Evolutionary conservation across 306 rosid genomes (phyloP).

Genomic region (Gillenia trifoliata): DNA sequence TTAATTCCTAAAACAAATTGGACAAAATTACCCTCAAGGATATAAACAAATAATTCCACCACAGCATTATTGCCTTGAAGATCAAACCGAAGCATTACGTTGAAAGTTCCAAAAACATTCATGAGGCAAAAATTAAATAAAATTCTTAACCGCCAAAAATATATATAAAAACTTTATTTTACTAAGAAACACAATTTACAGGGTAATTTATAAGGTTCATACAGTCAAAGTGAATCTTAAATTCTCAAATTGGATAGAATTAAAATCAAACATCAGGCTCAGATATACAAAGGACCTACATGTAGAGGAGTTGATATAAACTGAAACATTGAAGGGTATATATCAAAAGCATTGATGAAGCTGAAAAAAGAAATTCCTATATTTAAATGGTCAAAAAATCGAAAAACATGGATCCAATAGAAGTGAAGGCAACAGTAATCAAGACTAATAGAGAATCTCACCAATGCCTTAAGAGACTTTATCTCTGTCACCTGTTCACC

Average conservation of each 20-base stretch:
- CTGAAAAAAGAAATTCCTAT: background rate
- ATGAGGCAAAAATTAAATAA: background rate
- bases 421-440: conserved; percentile 10
- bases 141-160: background rate
- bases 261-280: background rate
- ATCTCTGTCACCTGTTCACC: conserved; percentile 64
- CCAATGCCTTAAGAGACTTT: conserved; percentile 67
- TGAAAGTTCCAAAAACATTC: background rate
- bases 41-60: background rate
- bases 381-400: background rate
- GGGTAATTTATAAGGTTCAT: background rate
- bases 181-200: background rate
- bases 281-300: background rate
- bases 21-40: background rate
- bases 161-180: background rate
- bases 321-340: background rate
- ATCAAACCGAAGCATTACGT: background rate
- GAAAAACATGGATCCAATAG: background rate
- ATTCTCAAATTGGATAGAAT: background rate
- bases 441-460: conserved; percentile 29
- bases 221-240: background rate
- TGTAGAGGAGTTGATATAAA: conserved; percentile 1
- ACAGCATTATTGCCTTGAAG: background rate
- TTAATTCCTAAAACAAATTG: background rate
- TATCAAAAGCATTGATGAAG: background rate